These are phyloP conservation scores for Chaetomiaceae sp. DNA, from an alignment of 2,329 filamentous ascomycete genomes.

Conservation along the genomic window DNA sequence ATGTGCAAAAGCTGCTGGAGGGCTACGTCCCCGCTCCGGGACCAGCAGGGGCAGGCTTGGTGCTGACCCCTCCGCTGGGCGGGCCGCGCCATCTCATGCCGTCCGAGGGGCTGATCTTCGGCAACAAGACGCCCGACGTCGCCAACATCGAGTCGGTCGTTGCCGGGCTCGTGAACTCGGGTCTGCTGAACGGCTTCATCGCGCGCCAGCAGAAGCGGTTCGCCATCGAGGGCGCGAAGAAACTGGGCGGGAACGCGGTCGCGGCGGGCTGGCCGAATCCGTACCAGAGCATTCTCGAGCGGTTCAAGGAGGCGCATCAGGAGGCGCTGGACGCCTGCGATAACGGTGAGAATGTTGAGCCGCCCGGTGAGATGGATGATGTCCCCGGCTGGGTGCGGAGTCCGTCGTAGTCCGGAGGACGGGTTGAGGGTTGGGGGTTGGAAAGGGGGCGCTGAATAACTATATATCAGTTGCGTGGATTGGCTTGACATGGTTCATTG, in stretches of 20 bases:
- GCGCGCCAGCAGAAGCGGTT: constrained; percentile 71
- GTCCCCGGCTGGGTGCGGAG: constrained; percentile 31
- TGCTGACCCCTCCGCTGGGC: constrained; percentile 43
- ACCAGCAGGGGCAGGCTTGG: constrained; percentile 26
- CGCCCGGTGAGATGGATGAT: constrained; percentile 22
- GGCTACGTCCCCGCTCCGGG: constrained; percentile 43
- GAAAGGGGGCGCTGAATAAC: neutral
- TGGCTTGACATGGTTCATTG: too few species aligned
- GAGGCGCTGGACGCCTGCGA: constrained; percentile 64
- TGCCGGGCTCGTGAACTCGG: constrained; percentile 70
- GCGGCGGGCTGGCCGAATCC: constrained; percentile 70
- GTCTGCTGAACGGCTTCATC: constrained; percentile 76
- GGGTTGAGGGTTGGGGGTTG: neutral
- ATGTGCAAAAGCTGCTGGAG: constrained; percentile 58
- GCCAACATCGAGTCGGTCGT: constrained; percentile 72
- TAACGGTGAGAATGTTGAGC: constrained; percentile 21
- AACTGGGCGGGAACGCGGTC: constrained; percentile 52
- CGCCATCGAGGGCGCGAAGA: constrained; percentile 72
- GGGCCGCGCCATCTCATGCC: constrained; percentile 45
- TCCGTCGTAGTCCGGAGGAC: constrained; percentile 3
- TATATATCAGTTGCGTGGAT: too few species aligned
- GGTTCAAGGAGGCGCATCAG: constrained; percentile 57
- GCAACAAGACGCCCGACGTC: constrained; percentile 53
- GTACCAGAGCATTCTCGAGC: constrained; percentile 60
- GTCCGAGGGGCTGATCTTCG: constrained; percentile 56